phyloP scores from a whole-genome alignment of 192 early-diverging fungal genomes.

The Rhizoclosmatium globosum region DNA sequence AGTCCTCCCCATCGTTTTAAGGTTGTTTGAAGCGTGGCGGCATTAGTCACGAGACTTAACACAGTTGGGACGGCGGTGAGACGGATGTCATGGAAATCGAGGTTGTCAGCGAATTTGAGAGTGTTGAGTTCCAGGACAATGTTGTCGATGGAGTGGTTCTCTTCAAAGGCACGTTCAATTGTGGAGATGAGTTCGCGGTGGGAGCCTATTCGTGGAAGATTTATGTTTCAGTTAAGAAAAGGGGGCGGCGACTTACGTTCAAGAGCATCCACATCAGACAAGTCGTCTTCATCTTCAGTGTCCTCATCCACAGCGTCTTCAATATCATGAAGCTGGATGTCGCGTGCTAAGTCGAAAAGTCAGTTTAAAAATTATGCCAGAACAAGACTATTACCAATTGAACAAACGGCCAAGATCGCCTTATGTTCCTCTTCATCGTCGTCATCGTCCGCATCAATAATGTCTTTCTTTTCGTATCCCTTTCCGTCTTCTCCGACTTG shows the following conservation, averaged over 20 bases:
- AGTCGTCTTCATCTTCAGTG: conserved; percentile 59
- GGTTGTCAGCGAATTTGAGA: conserved; percentile 86
- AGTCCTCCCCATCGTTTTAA: conserved; percentile 73
- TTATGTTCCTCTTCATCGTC: conserved; percentile 64
- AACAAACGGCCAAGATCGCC: conserved; percentile 50
- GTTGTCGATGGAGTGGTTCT: conserved; percentile 76
- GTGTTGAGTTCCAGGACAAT: conserved; percentile 87
- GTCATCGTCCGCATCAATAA: conserved; percentile 46
- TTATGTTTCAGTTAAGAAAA: neutral
- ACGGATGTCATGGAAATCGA: conserved; percentile 81
- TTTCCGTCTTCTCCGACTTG: conserved; percentile 65
- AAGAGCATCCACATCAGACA: conserved; percentile 57
- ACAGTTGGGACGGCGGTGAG: conserved; percentile 76
- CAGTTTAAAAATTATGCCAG: neutral
- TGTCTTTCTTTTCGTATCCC: conserved; percentile 68
- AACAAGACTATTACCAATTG: conserved; percentile 10
- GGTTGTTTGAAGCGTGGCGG: conserved; percentile 33
- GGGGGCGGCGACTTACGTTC: conserved; percentile 12
- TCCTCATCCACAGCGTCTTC: conserved; percentile 49
- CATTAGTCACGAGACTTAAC: conserved; percentile 67
- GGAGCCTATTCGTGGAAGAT: conserved; percentile 55
- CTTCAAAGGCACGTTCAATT: conserved; percentile 81
- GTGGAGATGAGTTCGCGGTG: conserved; percentile 77
- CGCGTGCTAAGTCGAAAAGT: conserved; percentile 1
- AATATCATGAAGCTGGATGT: conserved; percentile 29